phyloP scores from a whole-genome alignment of 768 basidiomycete species.

The Goffeauzyma gilvescens region DNA sequence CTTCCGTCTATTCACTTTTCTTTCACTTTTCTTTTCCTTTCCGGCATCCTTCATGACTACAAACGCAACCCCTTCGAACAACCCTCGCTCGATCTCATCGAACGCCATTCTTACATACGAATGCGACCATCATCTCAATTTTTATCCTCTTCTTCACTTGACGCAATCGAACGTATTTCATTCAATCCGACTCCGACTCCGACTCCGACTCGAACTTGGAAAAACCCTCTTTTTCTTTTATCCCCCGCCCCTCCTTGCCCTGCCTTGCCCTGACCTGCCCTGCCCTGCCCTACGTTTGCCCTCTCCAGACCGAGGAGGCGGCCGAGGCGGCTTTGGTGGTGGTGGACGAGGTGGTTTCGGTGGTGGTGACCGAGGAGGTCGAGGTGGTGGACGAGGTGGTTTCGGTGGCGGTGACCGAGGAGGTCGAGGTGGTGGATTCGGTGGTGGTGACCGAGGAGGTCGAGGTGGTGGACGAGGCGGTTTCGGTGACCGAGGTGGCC shows the following conservation, averaged over 20 bases:
- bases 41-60: too few relatives aligned
- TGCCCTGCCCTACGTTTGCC: too few relatives aligned
- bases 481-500: conserved; percentile 5
- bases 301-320: conserved; percentile 6
- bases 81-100: too few relatives aligned
- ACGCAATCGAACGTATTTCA: too few relatives aligned
- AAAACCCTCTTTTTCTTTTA: background rate
- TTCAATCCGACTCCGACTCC: too few relatives aligned
- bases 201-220: background rate
- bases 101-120: too few relatives aligned
- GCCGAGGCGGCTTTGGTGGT: conserved; percentile 5
- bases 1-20: too few relatives aligned
- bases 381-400: conserved; percentile 1
- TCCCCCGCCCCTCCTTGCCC: background rate
- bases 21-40: too few relatives aligned
- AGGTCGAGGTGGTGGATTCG: conserved; percentile 1
- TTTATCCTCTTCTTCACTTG: too few relatives aligned
- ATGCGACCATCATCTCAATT: too few relatives aligned
- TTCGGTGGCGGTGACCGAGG: conserved; percentile 1
- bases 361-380: conserved; percentile 1
- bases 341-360: conserved; percentile 6
- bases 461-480: conserved; percentile 4
- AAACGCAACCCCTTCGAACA: too few relatives aligned
- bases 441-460: conserved; percentile 4
- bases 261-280: conserved; percentile 9